phyloP scores from a whole-genome alignment of 208 protist genomes.

The Herpetomonas muscarum region DNA sequence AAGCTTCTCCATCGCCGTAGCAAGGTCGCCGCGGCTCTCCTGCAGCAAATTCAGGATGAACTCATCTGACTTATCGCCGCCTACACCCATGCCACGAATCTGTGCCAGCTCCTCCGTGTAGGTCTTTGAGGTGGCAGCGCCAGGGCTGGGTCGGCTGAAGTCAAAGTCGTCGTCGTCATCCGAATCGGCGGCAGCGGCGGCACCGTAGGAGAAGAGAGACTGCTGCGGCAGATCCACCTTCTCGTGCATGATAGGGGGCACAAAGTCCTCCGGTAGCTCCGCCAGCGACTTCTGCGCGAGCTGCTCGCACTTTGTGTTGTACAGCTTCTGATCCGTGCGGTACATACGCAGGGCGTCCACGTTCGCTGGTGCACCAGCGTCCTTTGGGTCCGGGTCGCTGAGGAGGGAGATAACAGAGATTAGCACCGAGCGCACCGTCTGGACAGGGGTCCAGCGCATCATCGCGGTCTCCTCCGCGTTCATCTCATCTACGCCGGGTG shows the following conservation, averaged over 20 bases:
- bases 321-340: conserved; percentile 68
- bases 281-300: conserved; percentile 85
- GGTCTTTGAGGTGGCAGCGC: conserved; percentile 10
- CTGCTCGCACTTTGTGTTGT: conserved; percentile 48
- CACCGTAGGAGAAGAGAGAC: conserved; percentile 25
- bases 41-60: conserved; percentile 57
- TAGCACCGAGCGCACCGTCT: conserved; percentile 94
- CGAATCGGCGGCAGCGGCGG: conserved; percentile 22
- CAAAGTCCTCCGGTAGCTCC: conserved; percentile 86
- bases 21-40: conserved; percentile 70
- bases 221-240: conserved; percentile 26
- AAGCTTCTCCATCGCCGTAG: conserved; percentile 54
- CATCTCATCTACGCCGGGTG: conserved; percentile 95
- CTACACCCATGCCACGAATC: conserved; percentile 67
- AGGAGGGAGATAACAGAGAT: conserved; percentile 93
- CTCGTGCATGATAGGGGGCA: conserved; percentile 66
- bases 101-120: conserved; percentile 71
- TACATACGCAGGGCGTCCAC: conserved; percentile 91
- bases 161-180: conserved; percentile 48
- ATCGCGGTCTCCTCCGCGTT: conserved; percentile 85
- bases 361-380: conserved; percentile 93
- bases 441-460: conserved; percentile 96
- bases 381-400: conserved; percentile 91
- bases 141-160: neutral
- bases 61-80: conserved; percentile 44